Base-by-base conservation (phyloP, 805 yeast genomes). In the Teunomyces gatunensis region DNA sequence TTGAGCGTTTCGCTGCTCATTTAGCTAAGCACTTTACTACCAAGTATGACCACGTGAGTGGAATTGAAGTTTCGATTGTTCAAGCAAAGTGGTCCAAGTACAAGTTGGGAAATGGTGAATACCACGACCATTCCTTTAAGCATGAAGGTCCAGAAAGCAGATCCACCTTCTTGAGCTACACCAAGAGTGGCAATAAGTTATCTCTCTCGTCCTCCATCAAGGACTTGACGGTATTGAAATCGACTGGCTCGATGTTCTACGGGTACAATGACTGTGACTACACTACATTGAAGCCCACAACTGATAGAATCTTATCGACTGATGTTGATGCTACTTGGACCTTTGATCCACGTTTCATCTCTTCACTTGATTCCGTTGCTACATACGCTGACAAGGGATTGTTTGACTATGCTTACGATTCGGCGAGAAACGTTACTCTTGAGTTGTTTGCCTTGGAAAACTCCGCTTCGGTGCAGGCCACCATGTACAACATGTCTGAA, bases 381-480 rank as follows among this genome's bases (percentile, higher is more conserved):
- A 65, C 66, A 42, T 67, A 77, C 10, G 84, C 87, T n/a, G 78
- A 78, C 54, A 64, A 71, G 17, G 87, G 85, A 12, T 66, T 78
- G 34, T 87, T 89, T 59, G 95, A 89, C 68, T 46, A 63, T 7
- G 79, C 86, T 28, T 87, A 77, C 66, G 64, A 72, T n/a, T 60
- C 65, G 11, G 94, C 89, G 15, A 79, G 89, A 59, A 73, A 72
- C 34, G 77, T 80, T 58, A 89, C 96, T 1, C 76, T 90, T 58
- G 85, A 81, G 46, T 75, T 77, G 49, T 91, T 91, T 68, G 96
- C 96, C 13, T 66, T 78, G 44, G 96, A 91, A 68, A 82, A 88
- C 67, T 88, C 96, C 7, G 82, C 96, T n/a, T 87, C 96, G 21
- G 97, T 91, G 41, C 97, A 91, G 74, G 96, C 96, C 40, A 91